These are phyloP conservation scores for Sporisorium exsertum DNA, from an alignment of 1,284 basidiomycete species.

Conservation along the genomic window DNA sequence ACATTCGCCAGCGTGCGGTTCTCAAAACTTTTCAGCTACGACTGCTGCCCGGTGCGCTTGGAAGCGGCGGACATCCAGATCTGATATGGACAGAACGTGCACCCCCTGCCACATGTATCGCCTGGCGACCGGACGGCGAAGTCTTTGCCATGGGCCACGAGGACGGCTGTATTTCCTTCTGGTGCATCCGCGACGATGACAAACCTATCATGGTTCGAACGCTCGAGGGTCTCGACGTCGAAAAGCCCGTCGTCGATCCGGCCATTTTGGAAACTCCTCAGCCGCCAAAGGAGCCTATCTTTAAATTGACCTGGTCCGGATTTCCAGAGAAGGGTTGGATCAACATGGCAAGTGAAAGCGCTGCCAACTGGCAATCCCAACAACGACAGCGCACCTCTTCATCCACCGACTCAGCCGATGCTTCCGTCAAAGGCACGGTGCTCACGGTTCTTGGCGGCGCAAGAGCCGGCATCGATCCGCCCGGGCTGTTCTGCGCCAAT, in stretches of 20 bases:
- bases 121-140: slow-evolving; percentile 75
- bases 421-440: slow-evolving; percentile 45
- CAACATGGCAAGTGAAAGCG: slow-evolving; percentile 50
- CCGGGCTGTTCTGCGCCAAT: slow-evolving; percentile 79
- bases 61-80: slow-evolving; percentile 73
- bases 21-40: slow-evolving; percentile 60
- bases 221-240: slow-evolving; percentile 58
- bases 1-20: slow-evolving; percentile 57
- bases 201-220: slow-evolving; percentile 80
- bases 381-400: slow-evolving; percentile 21
- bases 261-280: slow-evolving; percentile 21
- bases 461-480: slow-evolving; percentile 72
- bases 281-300: slow-evolving; percentile 78
- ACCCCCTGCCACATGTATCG: slow-evolving; percentile 79
- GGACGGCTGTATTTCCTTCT: slow-evolving; percentile 89
- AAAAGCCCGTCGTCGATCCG: slow-evolving; percentile 45
- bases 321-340: slow-evolving; percentile 63
- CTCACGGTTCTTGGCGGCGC: slow-evolving; percentile 82
- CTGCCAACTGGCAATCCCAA: slow-evolving; percentile 40
- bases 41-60: slow-evolving; percentile 60
- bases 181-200: slow-evolving; percentile 84
- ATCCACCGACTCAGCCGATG: slow-evolving; percentile 7
- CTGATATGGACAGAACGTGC: slow-evolving; percentile 76
- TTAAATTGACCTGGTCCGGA: slow-evolving; percentile 82
- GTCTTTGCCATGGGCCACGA: slow-evolving; percentile 77